Percentiles rank a stretch among this genome's conserved stretches.
Conservation (phyloP, 306 rosid genomes). For the Citrullus amarus region DNA sequence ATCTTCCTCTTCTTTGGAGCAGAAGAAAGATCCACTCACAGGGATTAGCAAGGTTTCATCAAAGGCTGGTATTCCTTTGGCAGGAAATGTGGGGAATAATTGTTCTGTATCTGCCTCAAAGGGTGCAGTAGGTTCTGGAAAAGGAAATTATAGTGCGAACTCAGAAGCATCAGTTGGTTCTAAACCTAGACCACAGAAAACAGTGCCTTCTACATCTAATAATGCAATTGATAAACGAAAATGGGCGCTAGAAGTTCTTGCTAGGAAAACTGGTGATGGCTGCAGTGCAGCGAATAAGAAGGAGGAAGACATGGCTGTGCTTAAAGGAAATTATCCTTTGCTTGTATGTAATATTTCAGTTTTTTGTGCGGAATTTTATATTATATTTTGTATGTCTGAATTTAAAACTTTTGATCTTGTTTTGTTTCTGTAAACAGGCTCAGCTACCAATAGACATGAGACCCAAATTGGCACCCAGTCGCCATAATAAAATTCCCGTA, state of each 20-base stretch:
- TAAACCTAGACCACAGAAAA: slow-evolving; percentile 29
- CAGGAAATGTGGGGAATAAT: slow-evolving; percentile 30
- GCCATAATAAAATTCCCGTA: slow-evolving; percentile 65
- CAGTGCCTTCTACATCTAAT: slow-evolving; percentile 30
- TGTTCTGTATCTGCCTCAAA: slow-evolving; percentile 23
- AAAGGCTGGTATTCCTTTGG: slow-evolving; percentile 25
- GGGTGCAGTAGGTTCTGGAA: slow-evolving; percentile 30
- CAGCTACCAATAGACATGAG: slow-evolving; percentile 83
- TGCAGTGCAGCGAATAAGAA: slow-evolving; percentile 31
- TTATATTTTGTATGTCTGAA: slow-evolving; percentile 8
- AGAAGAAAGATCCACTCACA: slow-evolving; percentile 30
- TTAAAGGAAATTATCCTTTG: slow-evolving; percentile 76
- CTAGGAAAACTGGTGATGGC: slow-evolving; percentile 55
- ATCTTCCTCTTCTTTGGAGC: slow-evolving; percentile 38
- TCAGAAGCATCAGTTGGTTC: slow-evolving; percentile 31
- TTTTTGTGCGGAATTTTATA: slow-evolving; percentile 6
- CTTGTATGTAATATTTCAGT: slow-evolving; percentile 48
- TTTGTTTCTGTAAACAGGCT: slow-evolving; percentile 54
- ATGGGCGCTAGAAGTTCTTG: slow-evolving; percentile 95
- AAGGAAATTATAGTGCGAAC: slow-evolving; percentile 24
- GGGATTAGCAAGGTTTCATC: slow-evolving; percentile 27
- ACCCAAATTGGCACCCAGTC: slow-evolving; percentile 58
- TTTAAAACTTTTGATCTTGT: slow-evolving; percentile 17
- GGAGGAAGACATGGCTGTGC: slow-evolving; percentile 39
- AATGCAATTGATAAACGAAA: slow-evolving; percentile 63